phyloP scores from a whole-genome alignment of 106 monocot species.

The Dactylorhiza incarnata region DNA sequence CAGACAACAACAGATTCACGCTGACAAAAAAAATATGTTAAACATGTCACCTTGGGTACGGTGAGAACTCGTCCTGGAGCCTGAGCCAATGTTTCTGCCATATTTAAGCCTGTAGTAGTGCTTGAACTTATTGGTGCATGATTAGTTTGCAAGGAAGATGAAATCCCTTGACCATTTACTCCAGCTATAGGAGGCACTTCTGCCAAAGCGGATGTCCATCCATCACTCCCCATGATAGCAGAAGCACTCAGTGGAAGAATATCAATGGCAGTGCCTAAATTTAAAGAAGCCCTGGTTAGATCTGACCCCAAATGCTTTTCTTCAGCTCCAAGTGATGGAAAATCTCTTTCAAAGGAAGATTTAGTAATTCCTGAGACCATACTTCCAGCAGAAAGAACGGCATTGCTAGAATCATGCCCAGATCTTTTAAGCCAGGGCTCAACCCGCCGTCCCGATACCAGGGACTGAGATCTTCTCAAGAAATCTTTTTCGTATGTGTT shows the following conservation, averaged over 20 bases:
- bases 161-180: slow-evolving; percentile 18
- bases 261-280: slow-evolving; percentile 19
- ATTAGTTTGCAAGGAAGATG: slow-evolving; percentile 17
- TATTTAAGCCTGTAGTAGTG: slow-evolving; percentile 47
- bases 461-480: slow-evolving; percentile 25
- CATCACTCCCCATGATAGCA: slow-evolving; percentile 28
- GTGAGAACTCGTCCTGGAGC: slow-evolving; percentile 32
- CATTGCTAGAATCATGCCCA: slow-evolving; percentile 24
- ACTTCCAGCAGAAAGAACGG: slow-evolving; percentile 22
- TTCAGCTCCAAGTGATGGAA: slow-evolving; percentile 61
- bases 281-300: slow-evolving; percentile 29
- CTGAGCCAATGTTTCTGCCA: slow-evolving; percentile 74
- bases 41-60: slow-evolving; percentile 36
- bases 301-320: slow-evolving; percentile 36
- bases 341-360: slow-evolving; percentile 52
- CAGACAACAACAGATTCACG: not conserved
- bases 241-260: slow-evolving; percentile 19
- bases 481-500: slow-evolving; percentile 25
- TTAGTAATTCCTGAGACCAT: slow-evolving; percentile 14
- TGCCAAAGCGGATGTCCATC: slow-evolving; percentile 67
- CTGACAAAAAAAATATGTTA: not conserved
- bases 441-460: slow-evolving; percentile 21
- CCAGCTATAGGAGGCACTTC: slow-evolving; percentile 33
- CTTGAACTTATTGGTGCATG: slow-evolving; percentile 2
- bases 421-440: slow-evolving; percentile 23